A percentile compares a stretch with the other conserved stretches of the same genome.
Conservation (phyloP, 768 basidiomycete species). For the Suillus variegatus region DNA sequence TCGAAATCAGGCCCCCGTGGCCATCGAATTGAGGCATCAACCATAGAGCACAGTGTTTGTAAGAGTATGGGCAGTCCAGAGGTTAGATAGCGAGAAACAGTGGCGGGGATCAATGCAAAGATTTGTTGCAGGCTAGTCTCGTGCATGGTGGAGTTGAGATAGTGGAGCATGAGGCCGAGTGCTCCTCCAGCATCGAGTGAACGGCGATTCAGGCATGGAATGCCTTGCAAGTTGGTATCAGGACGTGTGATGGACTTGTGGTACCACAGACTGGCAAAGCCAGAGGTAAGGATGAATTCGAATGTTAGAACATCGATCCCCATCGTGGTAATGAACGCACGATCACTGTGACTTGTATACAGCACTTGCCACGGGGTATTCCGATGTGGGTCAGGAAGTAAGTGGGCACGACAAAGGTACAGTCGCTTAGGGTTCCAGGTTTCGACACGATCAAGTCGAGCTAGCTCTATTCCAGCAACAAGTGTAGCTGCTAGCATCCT, state of each 20-base stretch:
- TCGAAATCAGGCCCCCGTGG: no score
- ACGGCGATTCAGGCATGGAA: neutral
- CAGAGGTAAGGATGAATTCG: slow-evolving; percentile 29
- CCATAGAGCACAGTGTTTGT: neutral
- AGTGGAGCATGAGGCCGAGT: slow-evolving; percentile 27
- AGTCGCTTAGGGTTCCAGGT: neutral
- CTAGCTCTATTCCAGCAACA: neutral
- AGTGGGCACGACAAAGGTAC: neutral
- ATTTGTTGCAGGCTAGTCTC: no score
- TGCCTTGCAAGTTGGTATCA: neutral
- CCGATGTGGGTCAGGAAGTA: no score
- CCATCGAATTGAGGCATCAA: neutral
- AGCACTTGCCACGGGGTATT: slow-evolving; percentile 38
- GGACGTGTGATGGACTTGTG: neutral
- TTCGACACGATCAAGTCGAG: neutral
- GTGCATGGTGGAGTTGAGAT: slow-evolving; percentile 29
- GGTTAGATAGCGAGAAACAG: neutral
- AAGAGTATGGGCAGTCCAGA: neutral
- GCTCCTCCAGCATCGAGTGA: slow-evolving; percentile 33
- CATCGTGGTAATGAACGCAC: slow-evolving; percentile 49
- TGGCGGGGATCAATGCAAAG: neutral
- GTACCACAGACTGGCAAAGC: slow-evolving; percentile 28
- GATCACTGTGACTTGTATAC: slow-evolving; percentile 31
- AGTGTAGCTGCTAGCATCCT: no score
- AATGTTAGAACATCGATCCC: slow-evolving; percentile 41